A percentile compares a stretch with the other conserved stretches of the same genome.
phyloP scores from a whole-genome alignment of 2,329 filamentous ascomycete species.

The Diatrype stigma region DNA sequence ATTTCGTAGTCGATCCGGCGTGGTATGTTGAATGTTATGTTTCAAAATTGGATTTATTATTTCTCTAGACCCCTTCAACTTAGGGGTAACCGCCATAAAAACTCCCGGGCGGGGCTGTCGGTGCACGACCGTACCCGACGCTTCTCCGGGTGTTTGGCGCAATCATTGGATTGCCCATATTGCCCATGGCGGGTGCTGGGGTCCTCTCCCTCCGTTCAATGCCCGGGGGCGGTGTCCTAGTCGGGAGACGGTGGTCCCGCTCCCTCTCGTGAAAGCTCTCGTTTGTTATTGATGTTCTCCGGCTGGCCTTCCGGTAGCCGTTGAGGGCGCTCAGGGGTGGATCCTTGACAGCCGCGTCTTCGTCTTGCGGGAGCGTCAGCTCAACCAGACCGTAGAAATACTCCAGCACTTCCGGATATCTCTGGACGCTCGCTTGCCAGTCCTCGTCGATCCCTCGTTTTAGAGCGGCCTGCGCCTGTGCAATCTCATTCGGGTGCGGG shows the following conservation, averaged over 20 bases:
- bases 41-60: background rate
- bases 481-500: slow-evolving; percentile 59
- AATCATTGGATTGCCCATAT: slow-evolving; percentile 17
- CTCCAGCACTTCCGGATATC: slow-evolving; percentile 77
- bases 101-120: slow-evolving; percentile 21
- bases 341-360: slow-evolving; percentile 55
- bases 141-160: slow-evolving; percentile 19
- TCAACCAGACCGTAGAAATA: slow-evolving; percentile 73
- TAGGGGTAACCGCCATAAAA: slow-evolving; percentile 15
- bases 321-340: slow-evolving; percentile 54
- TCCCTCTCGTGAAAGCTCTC: slow-evolving; percentile 32
- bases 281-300: slow-evolving; percentile 35
- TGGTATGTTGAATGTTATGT: background rate
- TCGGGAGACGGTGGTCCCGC: slow-evolving; percentile 15
- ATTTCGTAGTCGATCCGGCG: background rate
- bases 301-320: slow-evolving; percentile 42
- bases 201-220: slow-evolving; percentile 33
- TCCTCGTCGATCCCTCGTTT: slow-evolving; percentile 75
- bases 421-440: slow-evolving; percentile 70
- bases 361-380: slow-evolving; percentile 59
- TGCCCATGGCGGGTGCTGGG: slow-evolving; percentile 27
- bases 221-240: slow-evolving; percentile 35
- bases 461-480: slow-evolving; percentile 59
- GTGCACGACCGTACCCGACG: slow-evolving; percentile 14
- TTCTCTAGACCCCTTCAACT: background rate